Percentiles rank a stretch among this genome's conserved stretches.
phyloP scores from a whole-genome alignment of 306 rosid genomes.

The Prosopis cineraria region DNA sequence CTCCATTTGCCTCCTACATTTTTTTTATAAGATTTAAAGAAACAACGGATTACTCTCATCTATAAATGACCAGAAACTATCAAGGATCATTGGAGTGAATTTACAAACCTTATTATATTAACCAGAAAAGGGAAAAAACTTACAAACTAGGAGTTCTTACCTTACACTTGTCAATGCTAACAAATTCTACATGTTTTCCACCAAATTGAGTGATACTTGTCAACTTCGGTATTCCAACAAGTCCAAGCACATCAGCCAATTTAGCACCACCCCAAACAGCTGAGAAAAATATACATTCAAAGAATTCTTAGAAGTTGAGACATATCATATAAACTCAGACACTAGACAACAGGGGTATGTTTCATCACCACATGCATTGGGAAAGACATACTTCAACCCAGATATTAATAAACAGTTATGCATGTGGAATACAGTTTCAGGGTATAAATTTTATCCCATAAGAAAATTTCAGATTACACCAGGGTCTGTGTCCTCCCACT shows the following conservation, averaged over 20 bases:
- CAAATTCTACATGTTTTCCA: slow-evolving; percentile 93
- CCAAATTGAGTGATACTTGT: slow-evolving; percentile 58
- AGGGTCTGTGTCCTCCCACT: neutral
- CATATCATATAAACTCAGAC: slow-evolving; percentile 15
- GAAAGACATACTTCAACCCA: neutral
- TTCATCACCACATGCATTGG: neutral
- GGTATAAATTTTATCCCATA: neutral
- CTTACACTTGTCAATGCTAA: slow-evolving; percentile 90
- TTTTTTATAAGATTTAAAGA: slow-evolving; percentile 17
- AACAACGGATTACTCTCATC: neutral
- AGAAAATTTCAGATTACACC: neutral
- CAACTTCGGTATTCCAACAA: slow-evolving; percentile 72
- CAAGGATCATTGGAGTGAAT: neutral
- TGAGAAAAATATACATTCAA: slow-evolving; percentile 37
- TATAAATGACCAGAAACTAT: slow-evolving; percentile 9
- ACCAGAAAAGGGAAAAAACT: neutral
- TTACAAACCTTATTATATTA: neutral
- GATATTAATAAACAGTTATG: neutral
- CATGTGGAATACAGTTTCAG: neutral
- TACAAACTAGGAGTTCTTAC: slow-evolving; percentile 41
- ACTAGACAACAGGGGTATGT: slow-evolving; percentile 5
- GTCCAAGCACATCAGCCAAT: slow-evolving; percentile 85
- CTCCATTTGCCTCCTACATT: slow-evolving; percentile 87
- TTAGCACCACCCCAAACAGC: slow-evolving; percentile 94
- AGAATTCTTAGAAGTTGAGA: slow-evolving; percentile 21